Base-by-base conservation (phyloP, 306 rosid genomes). In the Pyrus bretschneideri region DNA sequence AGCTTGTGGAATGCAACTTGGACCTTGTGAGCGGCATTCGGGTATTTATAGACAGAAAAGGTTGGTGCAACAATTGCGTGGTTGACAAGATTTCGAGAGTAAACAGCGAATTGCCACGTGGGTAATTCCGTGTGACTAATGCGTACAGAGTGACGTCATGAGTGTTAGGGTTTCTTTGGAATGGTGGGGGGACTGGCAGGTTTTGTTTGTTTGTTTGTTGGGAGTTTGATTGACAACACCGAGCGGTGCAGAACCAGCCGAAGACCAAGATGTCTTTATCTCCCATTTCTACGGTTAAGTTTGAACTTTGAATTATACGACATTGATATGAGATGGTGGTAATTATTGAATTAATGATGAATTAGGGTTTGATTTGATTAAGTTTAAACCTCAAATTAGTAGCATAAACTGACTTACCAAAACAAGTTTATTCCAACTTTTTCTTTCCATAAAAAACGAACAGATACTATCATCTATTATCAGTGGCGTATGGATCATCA, bases 11-110 rank as follows among this genome's bases (percentile, higher is more conserved):
- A 42, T 27, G 29, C 7, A 10, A 46, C 64, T 14, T 4, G 4
- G 45, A 29, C 70, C 46, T 18, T 45, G 3, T 15, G 25, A 2
- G 18, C 3, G 58, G 1, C 18, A 18, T 38, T 35, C 30, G n/a
- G 70, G 35, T 70, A 70, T 78, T 60, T 71, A 78, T 78, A 63
- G 30, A 25, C 42, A 25, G 21, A 33, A 29, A 22, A 54, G 19
- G 38, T 77, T 38, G 19, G 21, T 2, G 55, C 74, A 62, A 30
- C 19, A 6, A 6, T 31, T 19, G 49, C 64, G 55, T 54, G 75
- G 21, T 1, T 15, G 21, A 40, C 75, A 54, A 54, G 75, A 9
- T 2, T 11, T 10, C 1, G 40, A 18, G 42, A 8, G 45, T 25
- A 22, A 60, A 25, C 19, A 2, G 8, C 15, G 55, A 49, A 49